These are phyloP conservation scores for Ogataea pilisensis DNA, from an alignment of 805 yeast genomes.

Conservation along the genomic window DNA sequence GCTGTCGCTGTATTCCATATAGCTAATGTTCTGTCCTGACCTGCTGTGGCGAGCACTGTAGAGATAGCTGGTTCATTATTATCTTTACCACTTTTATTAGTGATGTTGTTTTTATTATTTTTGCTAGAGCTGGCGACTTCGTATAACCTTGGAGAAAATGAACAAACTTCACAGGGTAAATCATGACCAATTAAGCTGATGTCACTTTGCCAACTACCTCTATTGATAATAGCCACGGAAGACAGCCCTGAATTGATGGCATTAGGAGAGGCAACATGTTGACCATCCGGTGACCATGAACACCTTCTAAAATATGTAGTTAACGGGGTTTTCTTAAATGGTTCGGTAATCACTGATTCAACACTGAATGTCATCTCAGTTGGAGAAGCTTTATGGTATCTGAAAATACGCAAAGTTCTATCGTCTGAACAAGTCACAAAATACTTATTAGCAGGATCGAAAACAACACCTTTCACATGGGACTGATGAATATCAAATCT, in stretches of 20 bases:
- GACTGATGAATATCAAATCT: conserved; percentile 91
- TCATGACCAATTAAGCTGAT: conserved; percentile 78
- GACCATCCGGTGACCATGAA: conserved; percentile 93
- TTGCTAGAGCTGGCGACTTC: conserved; percentile 21
- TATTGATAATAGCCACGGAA: conserved; percentile 64
- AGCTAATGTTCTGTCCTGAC: conserved; percentile 86
- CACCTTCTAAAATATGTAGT: conserved; percentile 84
- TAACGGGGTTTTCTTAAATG: conserved; percentile 84
- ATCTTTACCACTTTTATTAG: conserved; percentile 14
- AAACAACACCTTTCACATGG: conserved; percentile 93
- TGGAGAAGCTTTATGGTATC: conserved; percentile 69
- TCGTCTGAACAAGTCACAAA: conserved; percentile 98
- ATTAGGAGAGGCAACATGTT: conserved; percentile 79
- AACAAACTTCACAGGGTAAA: conserved; percentile 78
- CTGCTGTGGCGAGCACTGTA: conserved; percentile 90
- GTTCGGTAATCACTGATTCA: conserved; percentile 78
- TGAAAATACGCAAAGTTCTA: conserved; percentile 79
- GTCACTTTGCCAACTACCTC: conserved; percentile 79
- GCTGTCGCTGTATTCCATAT: conserved; percentile 80
- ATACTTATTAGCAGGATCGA: conserved; percentile 97
- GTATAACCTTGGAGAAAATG: conserved; percentile 68
- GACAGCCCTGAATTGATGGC: conserved; percentile 82
- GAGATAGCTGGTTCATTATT: conserved; percentile 32
- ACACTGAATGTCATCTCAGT: conserved; percentile 77
- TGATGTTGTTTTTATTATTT: not conserved